These are phyloP conservation scores for Aureoboletus auriporus DNA, from an alignment of 768 basidiomycete species.

Conservation along the genomic window DNA sequence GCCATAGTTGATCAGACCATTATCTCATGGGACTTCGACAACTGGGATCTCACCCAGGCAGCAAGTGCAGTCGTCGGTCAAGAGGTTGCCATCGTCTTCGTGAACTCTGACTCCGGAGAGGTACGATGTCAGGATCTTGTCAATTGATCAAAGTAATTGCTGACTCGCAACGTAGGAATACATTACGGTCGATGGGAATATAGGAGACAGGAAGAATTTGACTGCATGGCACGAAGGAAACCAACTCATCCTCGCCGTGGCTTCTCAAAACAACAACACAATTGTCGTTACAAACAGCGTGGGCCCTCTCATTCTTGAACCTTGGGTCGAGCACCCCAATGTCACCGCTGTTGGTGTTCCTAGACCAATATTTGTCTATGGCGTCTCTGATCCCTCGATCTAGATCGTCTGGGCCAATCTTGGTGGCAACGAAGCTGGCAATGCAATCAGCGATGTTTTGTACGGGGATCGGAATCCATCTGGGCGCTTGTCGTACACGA, in stretches of 20 bases:
- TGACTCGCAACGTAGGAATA: constrained; percentile 36
- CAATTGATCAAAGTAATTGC: neutral
- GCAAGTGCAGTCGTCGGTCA: constrained; percentile 43
- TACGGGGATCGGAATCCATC: constrained; percentile 76
- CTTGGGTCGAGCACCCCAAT: constrained; percentile 76
- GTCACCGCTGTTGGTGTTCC: constrained; percentile 53
- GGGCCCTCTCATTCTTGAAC: constrained; percentile 64
- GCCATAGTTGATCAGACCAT: constrained; percentile 64
- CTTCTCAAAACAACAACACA: constrained; percentile 68
- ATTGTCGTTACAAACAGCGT: constrained; percentile 79
- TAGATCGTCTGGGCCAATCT: constrained; percentile 48
- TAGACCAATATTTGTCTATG: constrained; percentile 14
- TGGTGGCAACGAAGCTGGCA: constrained; percentile 76
- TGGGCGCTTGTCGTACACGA: constrained; percentile 68
- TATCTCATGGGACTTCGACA: constrained; percentile 65
- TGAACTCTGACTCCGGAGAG: constrained; percentile 83
- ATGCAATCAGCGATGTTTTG: constrained; percentile 70
- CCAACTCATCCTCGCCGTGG: constrained; percentile 49
- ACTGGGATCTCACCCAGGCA: constrained; percentile 57
- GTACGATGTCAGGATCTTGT: constrained; percentile 17
- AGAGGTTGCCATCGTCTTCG: constrained; percentile 75
- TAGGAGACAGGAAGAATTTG: constrained; percentile 34
- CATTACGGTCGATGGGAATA: constrained; percentile 54
- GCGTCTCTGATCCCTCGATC: constrained; percentile 16
- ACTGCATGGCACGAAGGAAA: constrained; percentile 37